Conservation (phyloP, 2,329 filamentous ascomycete species). For the Pleoardoris graminearum region DNA sequence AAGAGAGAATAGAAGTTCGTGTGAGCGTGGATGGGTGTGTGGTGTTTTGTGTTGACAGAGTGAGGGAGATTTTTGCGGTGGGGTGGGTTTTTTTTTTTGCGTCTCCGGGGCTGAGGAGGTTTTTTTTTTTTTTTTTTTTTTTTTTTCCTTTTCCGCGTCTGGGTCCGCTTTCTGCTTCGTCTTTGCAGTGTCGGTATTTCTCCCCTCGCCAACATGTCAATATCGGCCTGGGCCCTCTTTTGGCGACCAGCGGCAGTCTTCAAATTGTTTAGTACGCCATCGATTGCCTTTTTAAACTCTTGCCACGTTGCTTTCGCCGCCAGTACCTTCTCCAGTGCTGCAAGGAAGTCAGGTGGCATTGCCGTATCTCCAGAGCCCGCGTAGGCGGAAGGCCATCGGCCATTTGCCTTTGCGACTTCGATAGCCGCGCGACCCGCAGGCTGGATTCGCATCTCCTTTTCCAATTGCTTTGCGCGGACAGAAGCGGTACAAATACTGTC, state of each 20-base stretch:
- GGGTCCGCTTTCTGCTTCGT: background rate
- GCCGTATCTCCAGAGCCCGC: constrained; percentile 53
- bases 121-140: background rate
- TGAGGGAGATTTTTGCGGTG: too few species aligned
- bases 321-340: constrained; percentile 45
- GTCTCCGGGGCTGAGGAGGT: too few species aligned
- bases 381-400: constrained; percentile 63
- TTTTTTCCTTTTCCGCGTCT: background rate
- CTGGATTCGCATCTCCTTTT: constrained; percentile 54
- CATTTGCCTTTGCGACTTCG: constrained; percentile 60
- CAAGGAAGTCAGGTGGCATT: constrained; percentile 56
- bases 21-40: too few species aligned
- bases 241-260: background rate
- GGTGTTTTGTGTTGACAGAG: too few species aligned
- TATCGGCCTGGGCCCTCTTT: background rate
- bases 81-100: too few species aligned
- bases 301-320: constrained; percentile 49
- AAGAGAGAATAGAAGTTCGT: too few species aligned
- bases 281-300: constrained; percentile 49
- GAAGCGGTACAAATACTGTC: constrained; percentile 57
- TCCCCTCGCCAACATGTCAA: background rate
- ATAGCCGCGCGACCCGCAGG: constrained; percentile 55
- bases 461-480: constrained; percentile 58
- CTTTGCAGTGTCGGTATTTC: background rate
- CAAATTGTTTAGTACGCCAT: background rate